A percentile compares a stretch with the other conserved stretches of the same genome.
Evolutionary conservation across 2,329 filamentous ascomycete genomes (phyloP).

Genomic region (Rhynchosporium agropyri): DNA sequence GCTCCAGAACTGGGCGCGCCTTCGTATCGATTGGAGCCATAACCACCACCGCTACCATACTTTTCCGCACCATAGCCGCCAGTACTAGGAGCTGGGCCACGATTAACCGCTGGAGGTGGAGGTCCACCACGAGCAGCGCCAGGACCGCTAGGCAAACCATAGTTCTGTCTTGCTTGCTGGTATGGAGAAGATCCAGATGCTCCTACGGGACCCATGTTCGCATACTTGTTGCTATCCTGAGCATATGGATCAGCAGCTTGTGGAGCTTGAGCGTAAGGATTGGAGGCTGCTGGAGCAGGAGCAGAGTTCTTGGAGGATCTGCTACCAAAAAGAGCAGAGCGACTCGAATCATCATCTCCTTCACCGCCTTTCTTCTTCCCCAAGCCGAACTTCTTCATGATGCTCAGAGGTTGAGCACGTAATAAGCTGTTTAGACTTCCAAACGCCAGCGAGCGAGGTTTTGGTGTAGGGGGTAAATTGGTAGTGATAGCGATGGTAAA

Average conservation of each 20-base stretch:
- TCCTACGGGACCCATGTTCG: conserved; percentile 47
- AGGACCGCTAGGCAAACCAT: conserved; percentile 39
- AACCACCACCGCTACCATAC: conserved; percentile 55
- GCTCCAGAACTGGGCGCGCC: conserved; percentile 39
- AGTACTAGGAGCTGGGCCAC: conserved; percentile 36
- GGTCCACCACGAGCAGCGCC: conserved; percentile 43
- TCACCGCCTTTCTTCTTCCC: conserved; percentile 55
- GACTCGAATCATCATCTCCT: conserved; percentile 50
- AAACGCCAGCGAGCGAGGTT: background rate
- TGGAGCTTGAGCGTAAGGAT: conserved; percentile 42
- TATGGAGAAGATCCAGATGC: conserved; percentile 38
- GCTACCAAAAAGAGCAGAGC: conserved; percentile 53
- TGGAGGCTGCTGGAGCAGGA: conserved; percentile 43
- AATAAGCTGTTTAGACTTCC: conserved; percentile 2
- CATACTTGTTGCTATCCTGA: conserved; percentile 58
- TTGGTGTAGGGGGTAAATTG: background rate
- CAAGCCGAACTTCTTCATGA: conserved; percentile 64
- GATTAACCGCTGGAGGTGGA: conserved; percentile 26
- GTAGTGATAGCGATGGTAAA: background rate
- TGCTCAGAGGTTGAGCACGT: conserved; percentile 7
- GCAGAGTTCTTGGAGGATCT: conserved; percentile 52
- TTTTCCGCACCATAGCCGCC: conserved; percentile 57
- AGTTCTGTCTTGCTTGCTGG: conserved; percentile 33
- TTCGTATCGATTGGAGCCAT: conserved; percentile 58
- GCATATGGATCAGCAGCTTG: conserved; percentile 59